Evolutionary conservation across 176 grass and related monocot genomes (phyloP).

Genomic region (bread wheat (Triticum aestivum)): DNA sequence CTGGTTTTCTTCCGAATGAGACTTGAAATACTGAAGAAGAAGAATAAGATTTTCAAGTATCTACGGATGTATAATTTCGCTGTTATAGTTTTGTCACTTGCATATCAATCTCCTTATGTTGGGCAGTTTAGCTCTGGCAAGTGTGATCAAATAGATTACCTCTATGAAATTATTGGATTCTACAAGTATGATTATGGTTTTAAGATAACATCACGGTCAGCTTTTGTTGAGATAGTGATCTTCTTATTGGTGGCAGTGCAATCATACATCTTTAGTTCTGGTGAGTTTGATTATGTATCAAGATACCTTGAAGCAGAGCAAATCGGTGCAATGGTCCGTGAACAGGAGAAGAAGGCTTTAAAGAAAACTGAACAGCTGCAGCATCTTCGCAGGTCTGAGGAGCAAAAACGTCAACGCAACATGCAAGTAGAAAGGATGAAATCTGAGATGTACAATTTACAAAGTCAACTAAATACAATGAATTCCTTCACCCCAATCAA

Average conservation of each 20-base stretch:
- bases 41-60: constrained; percentile 92
- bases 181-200: constrained; percentile 99
- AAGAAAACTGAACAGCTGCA: constrained; percentile 89
- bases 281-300: constrained; percentile 92
- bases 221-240: constrained; percentile 98
- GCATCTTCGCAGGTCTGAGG: constrained; percentile 81
- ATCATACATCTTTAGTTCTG: constrained; percentile 89
- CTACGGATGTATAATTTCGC: constrained; percentile 96
- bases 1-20: constrained; percentile 98
- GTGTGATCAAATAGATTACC: constrained; percentile 84
- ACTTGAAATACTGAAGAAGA: constrained; percentile 96
- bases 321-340: constrained; percentile 90
- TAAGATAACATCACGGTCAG: constrained; percentile 90
- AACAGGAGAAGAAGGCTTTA: constrained; percentile 94
- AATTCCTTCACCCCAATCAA: constrained; percentile 61
- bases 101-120: constrained; percentile 96
- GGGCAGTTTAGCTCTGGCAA: constrained; percentile 91
- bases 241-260: constrained; percentile 90
- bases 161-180: constrained; percentile 93
- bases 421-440: constrained; percentile 98
- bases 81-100: constrained; percentile 92
- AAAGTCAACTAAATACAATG: constrained; percentile 86
- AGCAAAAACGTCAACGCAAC: constrained; percentile 77
- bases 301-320: constrained; percentile 97
- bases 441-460: constrained; percentile 95